Base-by-base conservation (phyloP, 2,329 filamentous ascomycete genomes). In the Orbilia brochopaga region DNA sequence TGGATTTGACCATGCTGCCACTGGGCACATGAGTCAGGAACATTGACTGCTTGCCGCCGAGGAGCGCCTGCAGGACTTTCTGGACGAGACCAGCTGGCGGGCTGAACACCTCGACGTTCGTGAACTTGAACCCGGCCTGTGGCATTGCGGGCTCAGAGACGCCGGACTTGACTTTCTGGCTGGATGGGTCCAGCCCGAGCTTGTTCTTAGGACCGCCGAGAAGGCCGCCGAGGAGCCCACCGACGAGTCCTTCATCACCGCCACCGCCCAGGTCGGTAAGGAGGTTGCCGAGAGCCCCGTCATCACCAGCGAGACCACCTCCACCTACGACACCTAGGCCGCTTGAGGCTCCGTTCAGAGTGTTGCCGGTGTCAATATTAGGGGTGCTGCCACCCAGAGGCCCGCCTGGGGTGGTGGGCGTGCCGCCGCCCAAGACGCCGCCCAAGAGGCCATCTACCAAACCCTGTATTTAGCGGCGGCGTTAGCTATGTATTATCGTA, bases 31-130 rank as follows among this genome's bases (percentile, higher is more conserved):
- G 37, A 5, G 66, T 64, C 1, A 70, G 5, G 17, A 53, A 70
- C 27, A 51, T 64, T 2, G 66, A 51, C 11, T 59, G 63, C 21
- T 64, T 70, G 7, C 66, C 66, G 17, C 66, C 66, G 21, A 70
- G 66, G 17, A 70, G 53, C 6, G 55, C 19, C 42, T 70, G 66
- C 7, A 70, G 30, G 32, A 70, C 48, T 8, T 32, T 0, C 40
- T 63, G 53, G 11, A 64, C 7, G 2, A 60, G 50, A 10, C 54
- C 52, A n/a, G 50, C 46, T 50, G 55, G 51, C 21, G 66, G 66
- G 37, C 66, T 64, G 35, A 7, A 53, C 6, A 64, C 59, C 5
- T 63, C 53, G 53, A 70, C 50, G 40, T 70, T 70, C n/a, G 19
- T 17, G 52, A 70, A 70, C 6, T 1, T 19, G 32, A 64, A 70